phyloP scores from a whole-genome alignment of 495 filamentous ascomycete genomes.

The Penicillium samsonianum region DNA sequence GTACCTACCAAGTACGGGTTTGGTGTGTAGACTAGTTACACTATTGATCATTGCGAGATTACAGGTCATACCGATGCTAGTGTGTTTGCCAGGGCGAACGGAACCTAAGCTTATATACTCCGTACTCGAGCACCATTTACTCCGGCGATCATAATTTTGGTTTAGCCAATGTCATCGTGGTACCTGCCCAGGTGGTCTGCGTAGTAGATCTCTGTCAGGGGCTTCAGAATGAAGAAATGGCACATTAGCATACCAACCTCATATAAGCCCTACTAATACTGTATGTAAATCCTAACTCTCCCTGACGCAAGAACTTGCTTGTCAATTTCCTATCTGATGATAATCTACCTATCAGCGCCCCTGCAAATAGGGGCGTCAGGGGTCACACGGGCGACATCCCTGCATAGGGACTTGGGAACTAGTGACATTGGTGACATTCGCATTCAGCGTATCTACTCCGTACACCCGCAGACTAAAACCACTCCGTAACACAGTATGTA shows the following conservation, averaged over 20 bases:
- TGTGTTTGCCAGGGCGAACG: background rate
- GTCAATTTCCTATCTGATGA: conserved; percentile 5
- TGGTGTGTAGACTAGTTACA: conserved; percentile 1
- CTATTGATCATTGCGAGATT: conserved; percentile 7
- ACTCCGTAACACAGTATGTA: background rate
- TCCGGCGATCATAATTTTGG: background rate
- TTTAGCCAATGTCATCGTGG: background rate
- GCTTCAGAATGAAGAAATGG: background rate
- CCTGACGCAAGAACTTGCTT: background rate
- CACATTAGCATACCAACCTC: background rate
- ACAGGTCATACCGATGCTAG: background rate
- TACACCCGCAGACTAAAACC: too few species aligned
- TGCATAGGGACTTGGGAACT: conserved; percentile 1
- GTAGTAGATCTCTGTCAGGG: conserved; percentile 1
- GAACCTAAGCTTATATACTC: background rate
- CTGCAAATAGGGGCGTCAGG: background rate
- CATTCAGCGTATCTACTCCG: background rate
- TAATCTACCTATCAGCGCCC: background rate
- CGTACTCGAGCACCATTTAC: background rate
- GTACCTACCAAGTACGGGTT: background rate
- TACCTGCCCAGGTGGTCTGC: too few species aligned
- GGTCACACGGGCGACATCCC: conserved; percentile 1
- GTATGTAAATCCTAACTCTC: background rate
- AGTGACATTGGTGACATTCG: background rate
- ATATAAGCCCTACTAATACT: background rate